Evolutionary conservation across 176 grass and related monocot species (phyloP).

Genomic region (Ensete ventricosum): DNA sequence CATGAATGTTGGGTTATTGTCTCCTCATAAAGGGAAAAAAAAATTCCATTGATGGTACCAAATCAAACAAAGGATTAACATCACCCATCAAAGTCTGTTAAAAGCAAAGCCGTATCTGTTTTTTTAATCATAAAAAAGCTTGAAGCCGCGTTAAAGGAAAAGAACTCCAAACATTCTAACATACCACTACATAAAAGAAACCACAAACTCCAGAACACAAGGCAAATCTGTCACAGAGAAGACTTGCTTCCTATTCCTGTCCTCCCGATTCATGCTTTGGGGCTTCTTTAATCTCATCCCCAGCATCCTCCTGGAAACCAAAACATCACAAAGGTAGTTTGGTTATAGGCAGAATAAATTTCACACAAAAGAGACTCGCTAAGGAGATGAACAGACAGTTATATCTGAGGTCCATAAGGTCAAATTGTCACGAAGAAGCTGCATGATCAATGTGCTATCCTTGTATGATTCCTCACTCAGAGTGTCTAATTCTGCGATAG

Average conservation of each 20-base stretch:
- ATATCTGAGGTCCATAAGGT: conserved; percentile 20
- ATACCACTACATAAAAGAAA: not conserved
- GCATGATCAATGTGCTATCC: conserved; percentile 20
- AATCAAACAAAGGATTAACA: too few relatives aligned
- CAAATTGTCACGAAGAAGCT: conserved; percentile 19
- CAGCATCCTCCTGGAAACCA: conserved; percentile 6
- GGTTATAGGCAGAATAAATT: not conserved
- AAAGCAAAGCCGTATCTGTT: too few relatives aligned
- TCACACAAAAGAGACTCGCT: not conserved
- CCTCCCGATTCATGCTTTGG: conserved; percentile 5
- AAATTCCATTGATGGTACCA: too few relatives aligned
- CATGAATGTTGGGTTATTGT: too few relatives aligned
- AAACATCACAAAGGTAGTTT: not conserved
- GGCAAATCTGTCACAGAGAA: not conserved
- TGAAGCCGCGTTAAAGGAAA: not conserved
- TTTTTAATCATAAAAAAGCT: not conserved
- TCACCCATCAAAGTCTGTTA: too few relatives aligned
- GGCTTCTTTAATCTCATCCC: conserved; percentile 18
- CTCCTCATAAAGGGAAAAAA: too few relatives aligned
- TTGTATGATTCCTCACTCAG: conserved; percentile 22
- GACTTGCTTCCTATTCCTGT: not conserved
- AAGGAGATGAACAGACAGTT: not conserved
- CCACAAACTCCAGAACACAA: not conserved
- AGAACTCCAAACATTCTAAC: not conserved
- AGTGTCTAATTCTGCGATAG: conserved; percentile 15